phyloP scores from a whole-genome alignment of 192 early-diverging fungal genomes.

The Coemansia sp. region DNA sequence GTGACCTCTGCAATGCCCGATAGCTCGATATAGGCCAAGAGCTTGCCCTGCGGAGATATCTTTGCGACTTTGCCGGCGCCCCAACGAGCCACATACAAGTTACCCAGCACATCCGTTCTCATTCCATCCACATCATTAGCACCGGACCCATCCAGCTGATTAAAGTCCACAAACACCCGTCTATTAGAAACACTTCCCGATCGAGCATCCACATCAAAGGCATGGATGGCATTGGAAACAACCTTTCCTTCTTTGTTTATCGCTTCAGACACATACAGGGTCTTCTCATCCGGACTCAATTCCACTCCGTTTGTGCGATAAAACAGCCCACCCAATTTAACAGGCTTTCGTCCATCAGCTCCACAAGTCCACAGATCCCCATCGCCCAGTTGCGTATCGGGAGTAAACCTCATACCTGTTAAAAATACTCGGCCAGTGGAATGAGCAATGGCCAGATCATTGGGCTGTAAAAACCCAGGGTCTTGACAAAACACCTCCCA shows the following conservation, averaged over 20 bases:
- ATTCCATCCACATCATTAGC: conserved; percentile 56
- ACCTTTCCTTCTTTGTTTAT: conserved; percentile 34
- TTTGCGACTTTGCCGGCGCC: conserved; percentile 51
- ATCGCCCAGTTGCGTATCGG: conserved; percentile 28
- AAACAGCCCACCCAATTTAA: conserved; percentile 25
- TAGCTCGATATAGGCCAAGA: conserved; percentile 30
- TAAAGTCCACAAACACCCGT: conserved; percentile 50
- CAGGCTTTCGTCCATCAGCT: conserved; percentile 31
- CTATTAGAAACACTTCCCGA: conserved; percentile 22
- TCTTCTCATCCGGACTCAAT: conserved; percentile 53
- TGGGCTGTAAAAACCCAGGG: conserved; percentile 44
- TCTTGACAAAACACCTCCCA: conserved; percentile 28
- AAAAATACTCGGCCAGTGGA: conserved; percentile 33
- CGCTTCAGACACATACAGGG: conserved; percentile 56
- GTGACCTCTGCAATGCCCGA: conserved; percentile 20
- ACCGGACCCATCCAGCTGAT: conserved; percentile 37
- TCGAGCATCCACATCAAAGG: conserved; percentile 44
- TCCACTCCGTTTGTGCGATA: conserved; percentile 59
- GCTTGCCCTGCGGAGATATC: conserved; percentile 38
- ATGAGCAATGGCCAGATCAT: conserved; percentile 52
- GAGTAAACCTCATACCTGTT: conserved; percentile 46
- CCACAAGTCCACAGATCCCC: conserved; percentile 56
- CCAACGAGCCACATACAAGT: conserved; percentile 56
- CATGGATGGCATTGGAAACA: conserved; percentile 46
- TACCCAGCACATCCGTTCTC: conserved; percentile 51